Conservation (phyloP, 2,329 filamentous ascomycete genomes). For the Hymenoscyphus albidus region DNA sequence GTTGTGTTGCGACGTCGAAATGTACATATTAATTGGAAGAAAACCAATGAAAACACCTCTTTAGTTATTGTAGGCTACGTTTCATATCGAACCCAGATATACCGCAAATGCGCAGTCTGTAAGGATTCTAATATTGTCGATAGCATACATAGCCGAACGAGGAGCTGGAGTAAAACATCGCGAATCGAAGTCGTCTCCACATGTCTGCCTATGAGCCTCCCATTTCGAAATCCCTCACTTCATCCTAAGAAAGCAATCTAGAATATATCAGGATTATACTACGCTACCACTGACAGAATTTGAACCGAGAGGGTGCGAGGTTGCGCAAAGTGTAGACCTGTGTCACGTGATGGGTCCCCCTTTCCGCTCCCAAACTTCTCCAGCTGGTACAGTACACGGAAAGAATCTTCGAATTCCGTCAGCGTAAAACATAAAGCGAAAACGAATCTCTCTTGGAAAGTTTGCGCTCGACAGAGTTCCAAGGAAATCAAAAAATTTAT, state of each 20-base stretch:
- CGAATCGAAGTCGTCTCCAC: background rate
- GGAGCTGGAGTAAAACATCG: background rate
- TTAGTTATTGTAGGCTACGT: background rate
- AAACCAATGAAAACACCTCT: background rate
- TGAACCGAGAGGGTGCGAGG: too few relatives aligned
- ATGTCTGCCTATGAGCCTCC: background rate
- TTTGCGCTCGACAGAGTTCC: too few relatives aligned
- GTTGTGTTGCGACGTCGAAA: background rate
- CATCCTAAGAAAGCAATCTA: background rate
- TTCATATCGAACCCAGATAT: background rate
- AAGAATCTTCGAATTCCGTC: background rate
- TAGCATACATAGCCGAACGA: background rate
- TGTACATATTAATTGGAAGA: background rate
- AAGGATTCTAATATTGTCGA: background rate
- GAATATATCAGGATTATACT: background rate
- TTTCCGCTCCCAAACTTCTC: background rate
- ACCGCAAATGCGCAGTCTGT: background rate
- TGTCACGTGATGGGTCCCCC: background rate
- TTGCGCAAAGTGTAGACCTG: too few relatives aligned
- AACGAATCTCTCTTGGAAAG: too few relatives aligned
- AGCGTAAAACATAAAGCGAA: too few relatives aligned
- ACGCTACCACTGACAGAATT: background rate
- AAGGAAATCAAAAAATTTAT: too few relatives aligned
- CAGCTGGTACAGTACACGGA: background rate
- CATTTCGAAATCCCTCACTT: background rate